Percentiles rank a stretch among this genome's conserved stretches.
These are phyloP conservation scores for Phlegmacium glaucopus DNA, from an alignment of 768 basidiomycete genomes.

Conservation along the genomic window DNA sequence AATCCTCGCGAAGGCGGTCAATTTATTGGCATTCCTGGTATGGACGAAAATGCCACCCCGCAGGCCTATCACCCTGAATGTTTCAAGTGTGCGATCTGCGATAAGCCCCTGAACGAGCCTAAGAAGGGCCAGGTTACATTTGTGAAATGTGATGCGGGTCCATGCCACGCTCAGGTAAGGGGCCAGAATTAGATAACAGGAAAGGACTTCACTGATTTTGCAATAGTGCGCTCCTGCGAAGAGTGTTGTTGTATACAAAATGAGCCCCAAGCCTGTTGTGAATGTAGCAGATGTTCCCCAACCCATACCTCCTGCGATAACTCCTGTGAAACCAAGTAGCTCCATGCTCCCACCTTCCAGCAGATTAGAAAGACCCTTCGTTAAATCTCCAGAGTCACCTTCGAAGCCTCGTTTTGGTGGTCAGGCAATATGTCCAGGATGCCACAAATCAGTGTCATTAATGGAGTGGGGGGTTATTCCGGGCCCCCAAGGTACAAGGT, in stretches of 20 bases:
- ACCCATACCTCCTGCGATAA: slow-evolving; percentile 4
- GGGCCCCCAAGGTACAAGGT: slow-evolving; percentile 77
- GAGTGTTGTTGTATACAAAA: slow-evolving; percentile 36
- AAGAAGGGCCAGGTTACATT: slow-evolving; percentile 66
- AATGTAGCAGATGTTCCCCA: slow-evolving; percentile 8
- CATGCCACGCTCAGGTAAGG: slow-evolving; percentile 63
- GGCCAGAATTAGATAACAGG: background rate
- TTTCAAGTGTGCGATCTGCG: slow-evolving; percentile 70
- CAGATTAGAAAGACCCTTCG: slow-evolving; percentile 22
- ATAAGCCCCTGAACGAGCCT: slow-evolving; percentile 58
- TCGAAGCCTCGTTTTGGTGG: slow-evolving; percentile 54
- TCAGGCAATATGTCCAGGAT: slow-evolving; percentile 68
- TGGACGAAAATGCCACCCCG: slow-evolving; percentile 41
- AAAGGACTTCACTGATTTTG: slow-evolving; percentile 2
- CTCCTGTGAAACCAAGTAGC: slow-evolving; percentile 10
- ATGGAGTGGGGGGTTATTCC: slow-evolving; percentile 88
- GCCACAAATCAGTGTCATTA: slow-evolving; percentile 65
- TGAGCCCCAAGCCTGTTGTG: slow-evolving; percentile 20
- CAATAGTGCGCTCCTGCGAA: slow-evolving; percentile 42
- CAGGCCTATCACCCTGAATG: slow-evolving; percentile 72
- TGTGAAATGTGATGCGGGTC: slow-evolving; percentile 59
- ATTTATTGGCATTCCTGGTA: slow-evolving; percentile 69
- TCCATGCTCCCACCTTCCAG: slow-evolving; percentile 20
- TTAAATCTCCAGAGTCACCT: slow-evolving; percentile 11
- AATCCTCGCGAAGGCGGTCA: slow-evolving; percentile 53